Base-by-base conservation (phyloP, 495 filamentous ascomycete genomes). In the Cercophora newfieldiana region DNA sequence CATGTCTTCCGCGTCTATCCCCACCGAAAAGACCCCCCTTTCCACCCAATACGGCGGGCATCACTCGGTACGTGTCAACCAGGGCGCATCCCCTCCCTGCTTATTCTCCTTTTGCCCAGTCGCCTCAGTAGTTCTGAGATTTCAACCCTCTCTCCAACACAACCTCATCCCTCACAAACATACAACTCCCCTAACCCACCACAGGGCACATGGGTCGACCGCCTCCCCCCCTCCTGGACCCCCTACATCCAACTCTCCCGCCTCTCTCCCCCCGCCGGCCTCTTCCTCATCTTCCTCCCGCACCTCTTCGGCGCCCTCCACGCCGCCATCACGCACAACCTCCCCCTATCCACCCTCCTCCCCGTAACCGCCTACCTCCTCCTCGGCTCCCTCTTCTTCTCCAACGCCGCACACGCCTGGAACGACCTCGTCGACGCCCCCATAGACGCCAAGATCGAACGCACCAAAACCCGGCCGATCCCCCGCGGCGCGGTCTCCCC, bases 361-460 rank as follows among this genome's bases (percentile, higher is more conserved):
- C 65, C 28, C 14, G 58, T 68, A 3, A 51, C 64, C 57, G 18
- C 63, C 3, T 4, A 77, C 49, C 71, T 80, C 63, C 70, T 79
- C 14, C 70, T 66, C 57, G 75, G 74, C 54, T 73, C 68, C 68
- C 77, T 82, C 72, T 80, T 82, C 70, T 72, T 78, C 66, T 74
- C 71, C 55, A 79, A 78, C 67, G 76, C 78, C 1, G 71, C 71
- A 5, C 75, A 78, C 69, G 74, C 74, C 29, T 80, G 77, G 77
- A 80, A 82, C 70, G 79, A 80, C 69, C 72, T 80, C 22, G 65
- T 79, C 69, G 78, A 82, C 61, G 75, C 75, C 12, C 74, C 71
- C 21, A 63, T 82, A 47, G 79, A 82, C 65, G 65, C 66, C 10
- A 61, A 67, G 3, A 71, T 80, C 50, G 57, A 67, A 5, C 77